Evolutionary conservation across 1,284 basidiomycete species (phyloP).

Genomic region (Ustilago nuda): DNA sequence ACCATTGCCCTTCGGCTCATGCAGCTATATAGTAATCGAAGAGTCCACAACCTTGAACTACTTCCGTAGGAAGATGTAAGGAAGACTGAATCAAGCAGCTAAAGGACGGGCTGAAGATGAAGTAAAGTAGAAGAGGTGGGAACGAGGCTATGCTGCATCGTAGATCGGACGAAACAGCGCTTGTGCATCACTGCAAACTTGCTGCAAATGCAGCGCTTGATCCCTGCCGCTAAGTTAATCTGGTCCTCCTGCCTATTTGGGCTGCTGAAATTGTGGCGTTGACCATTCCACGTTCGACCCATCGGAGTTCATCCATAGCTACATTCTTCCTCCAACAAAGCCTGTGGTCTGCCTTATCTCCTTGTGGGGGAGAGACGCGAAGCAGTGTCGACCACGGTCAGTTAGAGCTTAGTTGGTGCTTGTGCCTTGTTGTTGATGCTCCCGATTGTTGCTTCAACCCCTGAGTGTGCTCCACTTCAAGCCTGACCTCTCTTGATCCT

Average conservation of each 20-base stretch:
- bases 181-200: slow-evolving; percentile 23
- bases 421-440: slow-evolving; percentile 1
- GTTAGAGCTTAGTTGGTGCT: slow-evolving; percentile 21
- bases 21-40: neutral
- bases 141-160: slow-evolving; percentile 19
- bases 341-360: neutral
- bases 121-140: neutral
- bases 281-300: neutral
- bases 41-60: neutral
- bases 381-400: neutral
- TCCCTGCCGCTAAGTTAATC: slow-evolving; percentile 13
- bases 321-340: neutral
- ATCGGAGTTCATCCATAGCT: slow-evolving; percentile 18
- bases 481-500: no score
- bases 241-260: slow-evolving; percentile 29
- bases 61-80: neutral
- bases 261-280: slow-evolving; percentile 16
- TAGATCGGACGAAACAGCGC: slow-evolving; percentile 38
- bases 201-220: slow-evolving; percentile 19
- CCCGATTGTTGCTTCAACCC: slow-evolving; percentile 9
- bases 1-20: neutral
- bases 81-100: neutral
- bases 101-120: neutral
- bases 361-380: neutral
- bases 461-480: slow-evolving; percentile 4